These are phyloP conservation scores for Fraxinus baroniana DNA, from an alignment of 305 asterid species.

Conservation along the genomic window DNA sequence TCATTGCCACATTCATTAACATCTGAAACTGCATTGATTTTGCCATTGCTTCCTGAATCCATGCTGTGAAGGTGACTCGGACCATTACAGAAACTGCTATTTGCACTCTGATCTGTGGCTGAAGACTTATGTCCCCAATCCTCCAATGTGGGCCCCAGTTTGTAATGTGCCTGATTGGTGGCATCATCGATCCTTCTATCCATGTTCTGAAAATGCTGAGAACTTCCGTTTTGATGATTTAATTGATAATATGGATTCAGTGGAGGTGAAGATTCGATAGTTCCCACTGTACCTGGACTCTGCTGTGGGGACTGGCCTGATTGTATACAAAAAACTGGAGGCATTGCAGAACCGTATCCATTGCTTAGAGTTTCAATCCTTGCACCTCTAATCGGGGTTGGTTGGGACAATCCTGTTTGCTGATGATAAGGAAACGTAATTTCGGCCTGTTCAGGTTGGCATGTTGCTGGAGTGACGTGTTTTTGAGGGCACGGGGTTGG, in stretches of 20 bases:
- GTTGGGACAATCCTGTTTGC: constrained; percentile 46
- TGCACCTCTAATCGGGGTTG: constrained; percentile 55
- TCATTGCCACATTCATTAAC: constrained; percentile 41
- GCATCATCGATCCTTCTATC: constrained; percentile 40
- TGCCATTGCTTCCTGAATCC: constrained; percentile 44
- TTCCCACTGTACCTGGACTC: constrained; percentile 44
- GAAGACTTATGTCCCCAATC: constrained; percentile 47
- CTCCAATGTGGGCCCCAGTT: constrained; percentile 33
- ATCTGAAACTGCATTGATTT: constrained; percentile 27
- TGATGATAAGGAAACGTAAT: constrained; percentile 38
- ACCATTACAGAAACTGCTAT: constrained; percentile 54
- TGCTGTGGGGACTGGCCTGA: constrained; percentile 41
- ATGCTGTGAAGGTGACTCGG: constrained; percentile 31
- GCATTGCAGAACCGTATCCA: constrained; percentile 38
- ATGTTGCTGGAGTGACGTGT: constrained; percentile 3
- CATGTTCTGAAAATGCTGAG: constrained; percentile 41
- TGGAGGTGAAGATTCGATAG: constrained; percentile 40
- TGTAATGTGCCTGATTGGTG: constrained; percentile 43
- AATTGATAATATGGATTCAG: constrained; percentile 29
- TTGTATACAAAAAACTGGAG: constrained; percentile 35
- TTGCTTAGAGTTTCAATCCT: constrained; percentile 40
- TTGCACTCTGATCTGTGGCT: constrained; percentile 57
- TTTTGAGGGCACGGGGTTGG: constrained; percentile 18
- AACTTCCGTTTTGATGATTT: constrained; percentile 34
- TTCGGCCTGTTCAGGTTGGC: constrained; percentile 39